Evolutionary conservation across 345 rosid genomes (phyloP).

Genomic region (Mercurialis annua): DNA sequence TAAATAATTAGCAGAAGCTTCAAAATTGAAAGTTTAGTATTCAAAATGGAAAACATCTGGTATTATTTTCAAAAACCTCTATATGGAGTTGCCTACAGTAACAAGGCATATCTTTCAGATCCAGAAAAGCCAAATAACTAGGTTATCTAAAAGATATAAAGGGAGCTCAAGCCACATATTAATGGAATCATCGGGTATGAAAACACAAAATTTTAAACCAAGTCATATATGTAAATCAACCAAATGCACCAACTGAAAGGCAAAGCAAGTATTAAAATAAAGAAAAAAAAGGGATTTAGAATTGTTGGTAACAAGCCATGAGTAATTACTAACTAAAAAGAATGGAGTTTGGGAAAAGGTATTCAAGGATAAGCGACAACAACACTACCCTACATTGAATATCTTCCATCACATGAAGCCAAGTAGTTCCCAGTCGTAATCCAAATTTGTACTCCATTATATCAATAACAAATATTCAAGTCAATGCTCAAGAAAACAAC

Average conservation of each 20-base stretch:
- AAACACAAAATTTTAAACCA: background rate
- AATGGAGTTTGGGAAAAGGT: background rate
- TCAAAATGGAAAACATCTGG: too few relatives aligned
- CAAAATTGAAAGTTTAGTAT: background rate
- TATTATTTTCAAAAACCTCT: background rate
- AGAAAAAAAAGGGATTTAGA: background rate
- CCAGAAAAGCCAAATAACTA: background rate
- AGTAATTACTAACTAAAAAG: background rate
- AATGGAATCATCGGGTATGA: background rate
- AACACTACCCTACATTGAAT: background rate
- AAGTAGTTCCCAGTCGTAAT: background rate
- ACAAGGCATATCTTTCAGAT: background rate
- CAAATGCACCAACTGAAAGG: background rate
- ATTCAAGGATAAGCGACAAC: background rate
- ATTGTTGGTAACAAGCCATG: background rate
- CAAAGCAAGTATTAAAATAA: background rate
- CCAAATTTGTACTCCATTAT: too few relatives aligned
- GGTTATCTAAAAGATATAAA: background rate
- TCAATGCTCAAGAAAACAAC: too few relatives aligned
- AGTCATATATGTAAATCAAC: background rate
- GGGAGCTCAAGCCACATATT: background rate
- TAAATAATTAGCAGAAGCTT: background rate
- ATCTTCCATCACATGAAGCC: background rate
- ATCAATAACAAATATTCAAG: background rate
- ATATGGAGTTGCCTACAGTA: background rate